Percentiles rank a stretch among this genome's conserved stretches.
Evolutionary conservation across 2,329 filamentous ascomycete species (phyloP).

Genomic region (Fusarium drepaniforme): DNA sequence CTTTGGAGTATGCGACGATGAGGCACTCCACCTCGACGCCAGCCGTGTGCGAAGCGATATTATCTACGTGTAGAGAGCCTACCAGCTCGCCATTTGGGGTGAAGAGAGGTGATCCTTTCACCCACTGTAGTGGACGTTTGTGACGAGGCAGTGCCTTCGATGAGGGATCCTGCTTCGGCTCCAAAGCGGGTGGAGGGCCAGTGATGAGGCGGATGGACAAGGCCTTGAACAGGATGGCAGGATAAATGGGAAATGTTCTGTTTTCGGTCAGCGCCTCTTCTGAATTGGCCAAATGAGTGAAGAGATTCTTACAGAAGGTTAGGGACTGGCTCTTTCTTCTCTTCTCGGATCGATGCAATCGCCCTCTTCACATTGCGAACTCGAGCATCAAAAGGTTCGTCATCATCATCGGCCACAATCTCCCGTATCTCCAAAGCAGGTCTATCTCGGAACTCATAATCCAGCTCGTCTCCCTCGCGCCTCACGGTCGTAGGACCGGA

Average conservation of each 20-base stretch:
- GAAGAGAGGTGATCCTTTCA: not conserved
- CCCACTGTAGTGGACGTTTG: not conserved
- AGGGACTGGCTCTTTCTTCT: not conserved
- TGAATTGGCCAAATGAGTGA: not conserved
- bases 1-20: conserved; percentile 7
- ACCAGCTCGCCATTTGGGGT: not conserved
- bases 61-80: conserved; percentile 9
- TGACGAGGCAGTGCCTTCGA: not conserved
- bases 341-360: not conserved
- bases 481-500: not conserved
- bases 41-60: not conserved
- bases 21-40: conserved; percentile 14
- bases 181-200: not conserved
- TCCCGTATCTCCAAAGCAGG: not conserved
- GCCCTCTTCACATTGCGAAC: not conserved
- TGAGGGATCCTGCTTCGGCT: not conserved
- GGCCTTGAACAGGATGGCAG: conserved; percentile 1
- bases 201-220: conserved; percentile 2
- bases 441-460: conserved; percentile 11
- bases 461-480: conserved; percentile 9
- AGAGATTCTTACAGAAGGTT: not conserved
- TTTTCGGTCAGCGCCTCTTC: not conserved
- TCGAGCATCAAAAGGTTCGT: not conserved
- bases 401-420: not conserved
- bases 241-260: not conserved